Percentiles rank a stretch among this genome's conserved stretches.
These are phyloP conservation scores for Colletotrichum limetticola DNA, from an alignment of 2,329 filamentous ascomycete species.

Conservation along the genomic window DNA sequence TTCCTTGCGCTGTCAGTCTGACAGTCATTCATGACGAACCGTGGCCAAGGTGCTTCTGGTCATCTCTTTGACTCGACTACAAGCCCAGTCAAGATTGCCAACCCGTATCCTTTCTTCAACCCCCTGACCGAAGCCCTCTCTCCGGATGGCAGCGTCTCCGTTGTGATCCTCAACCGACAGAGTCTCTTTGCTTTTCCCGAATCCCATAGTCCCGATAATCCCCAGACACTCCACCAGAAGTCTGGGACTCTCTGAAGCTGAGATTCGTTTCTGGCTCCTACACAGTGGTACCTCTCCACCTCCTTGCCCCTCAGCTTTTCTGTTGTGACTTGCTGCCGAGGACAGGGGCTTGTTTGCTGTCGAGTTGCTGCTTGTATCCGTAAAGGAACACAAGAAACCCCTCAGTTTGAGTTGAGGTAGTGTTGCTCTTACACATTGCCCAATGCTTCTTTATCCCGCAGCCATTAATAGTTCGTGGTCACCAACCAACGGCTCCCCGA, in stretches of 20 bases:
- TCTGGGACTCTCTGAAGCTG: not conserved
- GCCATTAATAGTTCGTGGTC: not conserved
- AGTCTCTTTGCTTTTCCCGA: not conserved
- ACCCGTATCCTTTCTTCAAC: not conserved
- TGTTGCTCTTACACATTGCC: conserved; percentile 7
- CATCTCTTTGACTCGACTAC: conserved; percentile 14
- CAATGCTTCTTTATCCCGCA: conserved; percentile 4
- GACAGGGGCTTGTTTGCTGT: not conserved
- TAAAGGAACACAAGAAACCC: not conserved
- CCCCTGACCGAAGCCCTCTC: conserved; percentile 3
- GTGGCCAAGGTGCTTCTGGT: not conserved
- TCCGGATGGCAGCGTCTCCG: conserved; percentile 5
- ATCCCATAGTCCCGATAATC: conserved; percentile 4
- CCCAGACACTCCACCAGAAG: not conserved
- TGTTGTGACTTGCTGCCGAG: conserved; percentile 8
- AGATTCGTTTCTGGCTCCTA: not conserved
- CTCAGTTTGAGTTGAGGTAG: conserved; percentile 8
- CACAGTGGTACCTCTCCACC: not conserved
- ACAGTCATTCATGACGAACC: not conserved
- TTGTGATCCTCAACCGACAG: not conserved
- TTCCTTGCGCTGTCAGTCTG: conserved; percentile 12
- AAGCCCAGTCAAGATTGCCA: conserved; percentile 10
- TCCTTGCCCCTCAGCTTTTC: conserved; percentile 14
- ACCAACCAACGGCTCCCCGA: not conserved
- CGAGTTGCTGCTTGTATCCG: conserved; percentile 17